A percentile compares a stretch with the other conserved stretches of the same genome.
phyloP scores from a whole-genome alignment of 148 eudicot species.

The Camellia granthamiana region DNA sequence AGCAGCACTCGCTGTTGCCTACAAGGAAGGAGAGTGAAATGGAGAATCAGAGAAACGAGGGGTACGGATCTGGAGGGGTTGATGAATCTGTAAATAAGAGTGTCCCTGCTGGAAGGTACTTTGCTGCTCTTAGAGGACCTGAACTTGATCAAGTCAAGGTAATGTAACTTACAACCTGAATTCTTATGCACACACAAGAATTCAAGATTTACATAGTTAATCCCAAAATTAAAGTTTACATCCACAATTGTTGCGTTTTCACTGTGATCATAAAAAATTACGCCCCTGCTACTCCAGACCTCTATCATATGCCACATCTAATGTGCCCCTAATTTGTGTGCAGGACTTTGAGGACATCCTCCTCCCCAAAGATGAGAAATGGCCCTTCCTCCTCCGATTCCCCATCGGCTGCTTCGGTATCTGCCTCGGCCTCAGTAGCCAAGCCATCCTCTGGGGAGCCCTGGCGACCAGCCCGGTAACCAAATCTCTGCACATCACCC shows the following conservation, averaged over 20 bases:
- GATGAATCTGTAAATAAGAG: conserved; percentile 59
- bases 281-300: no score
- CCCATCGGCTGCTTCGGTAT: conserved; percentile 89
- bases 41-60: conserved; percentile 21
- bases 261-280: no score
- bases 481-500: conserved; percentile 62
- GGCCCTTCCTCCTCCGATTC: conserved; percentile 95
- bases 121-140: conserved; percentile 94
- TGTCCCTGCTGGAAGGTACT: conserved; percentile 98
- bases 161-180: background rate
- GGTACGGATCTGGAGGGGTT: conserved; percentile 22
- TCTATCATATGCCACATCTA: background rate
- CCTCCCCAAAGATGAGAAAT: conserved; percentile 76
- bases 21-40: conserved; percentile 34
- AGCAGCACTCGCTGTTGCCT: conserved; percentile 66
- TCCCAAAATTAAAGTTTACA: no score
- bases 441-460: conserved; percentile 82
- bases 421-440: conserved; percentile 91
- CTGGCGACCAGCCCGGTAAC: conserved; percentile 59
- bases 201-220: no score
- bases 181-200: no score
- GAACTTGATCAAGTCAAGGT: conserved; percentile 99
- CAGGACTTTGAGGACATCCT: conserved; percentile 93
- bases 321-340: conserved; percentile 5
- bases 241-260: no score